Conservation (phyloP, 129 eudicot genomes). For the Saussurea involucrata region DNA sequence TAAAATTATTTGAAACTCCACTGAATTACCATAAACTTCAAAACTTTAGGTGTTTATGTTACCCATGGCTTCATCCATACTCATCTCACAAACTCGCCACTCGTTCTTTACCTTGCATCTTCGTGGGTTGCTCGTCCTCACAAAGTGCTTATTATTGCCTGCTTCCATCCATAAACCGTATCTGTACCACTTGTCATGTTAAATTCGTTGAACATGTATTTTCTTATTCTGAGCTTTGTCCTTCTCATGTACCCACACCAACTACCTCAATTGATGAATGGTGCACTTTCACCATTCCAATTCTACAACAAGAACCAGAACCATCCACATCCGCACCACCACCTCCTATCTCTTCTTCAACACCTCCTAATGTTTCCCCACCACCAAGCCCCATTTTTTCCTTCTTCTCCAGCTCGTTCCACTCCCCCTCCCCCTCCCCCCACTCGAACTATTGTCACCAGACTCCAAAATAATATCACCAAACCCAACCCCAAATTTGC, state of each 20-base stretch:
- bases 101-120: background rate
- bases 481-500: background rate
- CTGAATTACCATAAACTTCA: background rate
- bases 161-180: no score
- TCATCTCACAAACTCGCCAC: background rate
- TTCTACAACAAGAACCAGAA: no score
- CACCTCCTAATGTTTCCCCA: background rate
- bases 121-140: background rate
- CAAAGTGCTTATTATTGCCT: no score
- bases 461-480: background rate
- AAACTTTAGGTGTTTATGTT: background rate
- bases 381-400: background rate
- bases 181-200: background rate
- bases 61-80: background rate
- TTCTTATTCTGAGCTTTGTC: background rate
- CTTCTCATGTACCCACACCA: background rate
- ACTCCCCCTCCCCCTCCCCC: background rate
- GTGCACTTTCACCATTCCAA: background rate
- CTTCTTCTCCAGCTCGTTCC: background rate
- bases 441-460: background rate
- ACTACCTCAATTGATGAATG: background rate
- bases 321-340: no score
- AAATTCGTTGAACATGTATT: background rate
- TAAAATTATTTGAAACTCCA: background rate
- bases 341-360: no score